Evolutionary conservation across 345 rosid species (phyloP), one percentile per base, ranked within the genome.

Genomic region (Lumnitzera racemosa): DNA sequence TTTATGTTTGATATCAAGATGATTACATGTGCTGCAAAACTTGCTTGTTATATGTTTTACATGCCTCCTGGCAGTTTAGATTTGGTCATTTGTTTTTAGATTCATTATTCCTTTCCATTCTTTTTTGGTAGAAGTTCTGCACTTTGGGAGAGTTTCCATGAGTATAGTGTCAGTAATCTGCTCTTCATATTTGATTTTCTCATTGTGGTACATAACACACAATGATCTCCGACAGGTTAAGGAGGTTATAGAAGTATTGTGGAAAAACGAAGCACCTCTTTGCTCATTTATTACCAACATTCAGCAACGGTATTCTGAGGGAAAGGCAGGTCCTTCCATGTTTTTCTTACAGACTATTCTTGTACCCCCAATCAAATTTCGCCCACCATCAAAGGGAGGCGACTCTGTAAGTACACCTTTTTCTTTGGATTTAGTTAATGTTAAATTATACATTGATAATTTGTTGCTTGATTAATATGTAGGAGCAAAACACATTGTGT

Each of bases 331-430:
- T 43, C 72, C 76, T 47, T 73, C 75, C 41, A 88, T 90, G 87
- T 94, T 88, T 71, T 90, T 94, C 73, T 65, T 94, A 64, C 90
- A 85, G 64, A 77, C 82, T 58, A 59, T 94, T 76, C 81, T 90
- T 55, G 97, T 90, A 49, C 87, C 96, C 67, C 97, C 99, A 48
- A 86, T 71, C 68, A 94, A 84, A 75, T 94, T 94, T 63, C 85
- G 97, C 50, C 88, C 96, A 5, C 92, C 95, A 6, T 70, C 97
- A 29, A 84, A 81, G 73, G 95, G 95, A 41, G 92, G 91, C 47
- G 95, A 86, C 75, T 76, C 88, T 52, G 99, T 94, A 80, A 86
- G 97, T 86, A 47, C 54, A 65, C 64, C 16, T 13, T 53, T 25
- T 58, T 53, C 7, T 36, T 4, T 36, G 43, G 7, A 36, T 36